A percentile compares a stretch with the other conserved stretches of the same genome.
phyloP scores from a whole-genome alignment of 2,329 filamentous ascomycete genomes.

The Volutella citrinella region DNA sequence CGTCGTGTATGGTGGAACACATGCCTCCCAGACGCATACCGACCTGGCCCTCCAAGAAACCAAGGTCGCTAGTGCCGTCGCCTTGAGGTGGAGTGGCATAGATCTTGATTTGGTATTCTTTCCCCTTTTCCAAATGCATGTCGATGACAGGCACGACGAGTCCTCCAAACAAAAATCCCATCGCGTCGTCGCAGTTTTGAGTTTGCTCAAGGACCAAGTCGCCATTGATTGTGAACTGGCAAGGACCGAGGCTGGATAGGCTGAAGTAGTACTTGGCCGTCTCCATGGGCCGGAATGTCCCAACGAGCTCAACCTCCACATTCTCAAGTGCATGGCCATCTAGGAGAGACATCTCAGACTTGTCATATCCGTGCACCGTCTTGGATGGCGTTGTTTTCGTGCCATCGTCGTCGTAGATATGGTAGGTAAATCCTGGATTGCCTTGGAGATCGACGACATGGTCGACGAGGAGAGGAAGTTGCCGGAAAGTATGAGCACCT shows the following conservation, averaged over 20 bases:
- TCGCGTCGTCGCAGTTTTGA: slow-evolving; percentile 29
- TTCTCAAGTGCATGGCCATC: slow-evolving; percentile 18
- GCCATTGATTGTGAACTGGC: slow-evolving; percentile 28
- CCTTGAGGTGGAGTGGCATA: slow-evolving; percentile 27
- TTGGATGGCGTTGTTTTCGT: slow-evolving; percentile 22
- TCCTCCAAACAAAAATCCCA: slow-evolving; percentile 33
- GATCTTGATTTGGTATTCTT: slow-evolving; percentile 29
- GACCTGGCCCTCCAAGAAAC: slow-evolving; percentile 30
- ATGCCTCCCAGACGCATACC: slow-evolving; percentile 32
- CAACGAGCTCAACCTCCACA: slow-evolving; percentile 28
- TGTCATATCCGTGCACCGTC: slow-evolving; percentile 20
- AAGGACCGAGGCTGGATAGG: slow-evolving; percentile 28
- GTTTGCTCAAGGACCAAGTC: slow-evolving; percentile 30
- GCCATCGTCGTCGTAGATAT: slow-evolving; percentile 25
- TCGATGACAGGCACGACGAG: slow-evolving; percentile 29
- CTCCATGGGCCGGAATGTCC: slow-evolving; percentile 29
- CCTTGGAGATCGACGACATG: slow-evolving; percentile 30
- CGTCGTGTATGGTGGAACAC: slow-evolving; percentile 30
- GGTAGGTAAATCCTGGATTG: slow-evolving; percentile 29
- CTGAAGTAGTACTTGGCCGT: slow-evolving; percentile 31
- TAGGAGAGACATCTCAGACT: slow-evolving; percentile 23
- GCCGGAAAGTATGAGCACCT: slow-evolving; percentile 27
- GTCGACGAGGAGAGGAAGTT: slow-evolving; percentile 22
- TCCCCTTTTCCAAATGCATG: slow-evolving; percentile 25
- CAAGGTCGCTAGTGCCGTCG: slow-evolving; percentile 20